These are phyloP conservation scores for Microdochium paspali DNA, from an alignment of 2,329 filamentous ascomycete species.

Conservation along the genomic window DNA sequence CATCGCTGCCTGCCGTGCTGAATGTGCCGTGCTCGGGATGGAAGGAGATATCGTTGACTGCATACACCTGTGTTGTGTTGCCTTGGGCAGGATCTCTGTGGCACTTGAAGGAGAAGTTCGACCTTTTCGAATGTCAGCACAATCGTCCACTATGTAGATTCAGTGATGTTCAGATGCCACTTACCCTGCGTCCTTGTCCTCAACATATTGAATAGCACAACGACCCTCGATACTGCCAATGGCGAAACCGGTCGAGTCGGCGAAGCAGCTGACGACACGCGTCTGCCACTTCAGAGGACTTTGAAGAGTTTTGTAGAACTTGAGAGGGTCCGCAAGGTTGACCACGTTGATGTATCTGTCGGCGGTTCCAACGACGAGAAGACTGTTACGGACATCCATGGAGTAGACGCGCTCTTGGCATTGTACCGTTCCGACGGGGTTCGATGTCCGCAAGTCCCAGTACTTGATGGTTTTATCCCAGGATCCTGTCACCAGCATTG, in stretches of 20 bases:
- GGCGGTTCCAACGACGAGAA: slow-evolving; percentile 86
- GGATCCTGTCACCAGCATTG: slow-evolving; percentile 84
- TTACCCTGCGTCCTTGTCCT: slow-evolving; percentile 80
- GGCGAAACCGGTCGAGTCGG: slow-evolving; percentile 83
- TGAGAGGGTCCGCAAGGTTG: slow-evolving; percentile 77
- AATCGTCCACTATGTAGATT: not conserved
- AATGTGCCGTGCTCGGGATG: slow-evolving; percentile 97
- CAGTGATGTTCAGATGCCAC: slow-evolving; percentile 11
- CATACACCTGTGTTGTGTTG: slow-evolving; percentile 81
- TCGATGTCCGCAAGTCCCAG: slow-evolving; percentile 66
- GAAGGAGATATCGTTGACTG: slow-evolving; percentile 96
- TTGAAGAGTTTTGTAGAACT: slow-evolving; percentile 93
- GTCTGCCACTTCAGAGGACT: slow-evolving; percentile 99
- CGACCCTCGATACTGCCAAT: slow-evolving; percentile 95
- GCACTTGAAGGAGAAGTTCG: slow-evolving; percentile 99
- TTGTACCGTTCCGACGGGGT: slow-evolving; percentile 54
- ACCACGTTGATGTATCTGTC: slow-evolving; percentile 95
- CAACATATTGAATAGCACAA: slow-evolving; percentile 96
- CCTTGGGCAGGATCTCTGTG: slow-evolving; percentile 73
- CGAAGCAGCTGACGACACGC: slow-evolving; percentile 87
- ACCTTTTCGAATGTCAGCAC: slow-evolving; percentile 30
- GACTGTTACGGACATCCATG: slow-evolving; percentile 81
- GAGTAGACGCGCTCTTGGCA: slow-evolving; percentile 78
- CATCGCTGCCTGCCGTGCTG: slow-evolving; percentile 89
- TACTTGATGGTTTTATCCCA: slow-evolving; percentile 91